Percentiles rank a stretch among this genome's conserved stretches.
Evolutionary conservation across 495 filamentous ascomycete species (phyloP).

Genomic region (Aspergillus hancockii): DNA sequence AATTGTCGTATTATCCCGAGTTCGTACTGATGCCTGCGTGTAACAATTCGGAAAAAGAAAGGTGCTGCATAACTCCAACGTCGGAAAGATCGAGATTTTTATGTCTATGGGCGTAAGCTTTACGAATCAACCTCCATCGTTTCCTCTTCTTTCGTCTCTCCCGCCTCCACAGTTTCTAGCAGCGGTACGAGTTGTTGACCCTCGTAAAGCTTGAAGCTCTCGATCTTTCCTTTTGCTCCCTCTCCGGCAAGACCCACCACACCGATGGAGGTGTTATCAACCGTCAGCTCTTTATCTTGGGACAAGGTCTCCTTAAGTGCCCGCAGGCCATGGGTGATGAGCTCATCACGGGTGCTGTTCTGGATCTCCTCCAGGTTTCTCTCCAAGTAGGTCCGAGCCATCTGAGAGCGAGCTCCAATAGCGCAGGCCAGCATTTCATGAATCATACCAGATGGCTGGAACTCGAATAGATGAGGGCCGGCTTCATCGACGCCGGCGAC

Average conservation of each 20-base stretch:
- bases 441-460: constrained; percentile 93
- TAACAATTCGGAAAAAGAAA: constrained; percentile 11
- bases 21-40: constrained; percentile 8
- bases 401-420: constrained; percentile 93
- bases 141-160: constrained; percentile 63
- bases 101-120: constrained; percentile 42
- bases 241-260: constrained; percentile 67
- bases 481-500: constrained; percentile 91
- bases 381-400: constrained; percentile 96
- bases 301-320: constrained; percentile 93
- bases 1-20: constrained; percentile 6
- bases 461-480: constrained; percentile 95
- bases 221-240: constrained; percentile 53
- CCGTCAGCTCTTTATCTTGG: constrained; percentile 95
- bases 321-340: constrained; percentile 84
- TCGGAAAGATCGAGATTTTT: constrained; percentile 27
- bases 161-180: constrained; percentile 65
- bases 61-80: neutral
- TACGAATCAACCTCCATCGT: constrained; percentile 85
- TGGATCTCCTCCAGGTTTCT: constrained; percentile 81
- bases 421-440: constrained; percentile 95
- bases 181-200: constrained; percentile 74
- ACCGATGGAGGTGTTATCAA: constrained; percentile 92
- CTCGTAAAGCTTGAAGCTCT: constrained; percentile 91
- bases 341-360: constrained; percentile 71